Percentiles rank a stretch among this genome's conserved stretches.
phyloP scores from a whole-genome alignment of 2,329 filamentous ascomycete species.

The Byssothecium circinans region DNA sequence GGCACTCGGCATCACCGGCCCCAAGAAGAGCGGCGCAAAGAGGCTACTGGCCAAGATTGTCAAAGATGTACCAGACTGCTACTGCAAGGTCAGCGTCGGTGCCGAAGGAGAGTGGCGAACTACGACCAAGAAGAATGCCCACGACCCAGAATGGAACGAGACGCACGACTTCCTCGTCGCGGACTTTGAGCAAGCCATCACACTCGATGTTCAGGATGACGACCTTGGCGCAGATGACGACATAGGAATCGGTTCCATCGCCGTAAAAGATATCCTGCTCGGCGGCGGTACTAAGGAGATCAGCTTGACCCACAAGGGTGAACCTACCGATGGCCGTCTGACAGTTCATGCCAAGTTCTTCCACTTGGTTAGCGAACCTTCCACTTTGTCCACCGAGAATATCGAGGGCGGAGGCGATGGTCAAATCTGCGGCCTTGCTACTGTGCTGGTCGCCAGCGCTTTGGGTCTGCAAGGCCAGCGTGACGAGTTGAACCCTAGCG shows the following conservation, averaged over 20 bases:
- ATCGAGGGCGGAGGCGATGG: conserved; percentile 26
- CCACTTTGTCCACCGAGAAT: conserved; percentile 33
- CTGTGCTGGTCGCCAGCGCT: conserved; percentile 49
- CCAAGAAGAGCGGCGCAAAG: conserved; percentile 45
- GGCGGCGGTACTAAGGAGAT: conserved; percentile 49
- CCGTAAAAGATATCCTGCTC: conserved; percentile 48
- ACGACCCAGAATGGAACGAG: conserved; percentile 52
- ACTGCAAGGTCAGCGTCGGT: conserved; percentile 48
- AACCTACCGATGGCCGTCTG: conserved; percentile 42
- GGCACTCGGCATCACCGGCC: conserved; percentile 43
- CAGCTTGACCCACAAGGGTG: conserved; percentile 42
- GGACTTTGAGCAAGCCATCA: conserved; percentile 50
- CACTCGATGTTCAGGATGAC: conserved; percentile 49
- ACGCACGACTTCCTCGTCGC: conserved; percentile 52
- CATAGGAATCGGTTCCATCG: conserved; percentile 48
- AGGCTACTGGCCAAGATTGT: conserved; percentile 49
- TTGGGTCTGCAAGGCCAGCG: conserved; percentile 48
- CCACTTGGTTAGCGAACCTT: conserved; percentile 45
- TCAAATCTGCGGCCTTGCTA: conserved; percentile 46
- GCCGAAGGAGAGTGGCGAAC: conserved; percentile 51
- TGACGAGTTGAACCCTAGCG: conserved; percentile 50
- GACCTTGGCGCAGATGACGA: conserved; percentile 49
- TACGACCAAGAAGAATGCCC: conserved; percentile 46
- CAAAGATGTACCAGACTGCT: conserved; percentile 53
- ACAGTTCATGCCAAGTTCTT: conserved; percentile 46